Evolutionary conservation across 1,139 yeast species (phyloP).

Genomic region (Schizosaccharomyces versatilis): DNA sequence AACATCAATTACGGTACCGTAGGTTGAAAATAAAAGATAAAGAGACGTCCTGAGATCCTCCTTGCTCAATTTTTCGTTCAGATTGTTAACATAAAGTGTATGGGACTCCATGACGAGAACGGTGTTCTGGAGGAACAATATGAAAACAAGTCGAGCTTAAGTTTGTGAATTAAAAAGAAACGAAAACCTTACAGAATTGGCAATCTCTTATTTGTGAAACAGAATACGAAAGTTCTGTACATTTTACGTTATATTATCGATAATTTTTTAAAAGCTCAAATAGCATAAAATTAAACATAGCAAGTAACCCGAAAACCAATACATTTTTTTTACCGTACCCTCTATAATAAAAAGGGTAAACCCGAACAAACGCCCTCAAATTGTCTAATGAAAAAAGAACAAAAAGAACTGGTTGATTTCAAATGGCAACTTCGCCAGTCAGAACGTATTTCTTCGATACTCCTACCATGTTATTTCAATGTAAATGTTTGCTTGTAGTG

Average conservation of each 20-base stretch:
- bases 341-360: not conserved
- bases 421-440: not conserved
- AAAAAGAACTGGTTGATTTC: too few species aligned
- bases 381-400: not conserved
- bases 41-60: constrained; percentile 26
- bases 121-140: too few species aligned
- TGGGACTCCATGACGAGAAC: not conserved
- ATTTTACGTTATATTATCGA: too few species aligned
- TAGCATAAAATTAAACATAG: too few species aligned
- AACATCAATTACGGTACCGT: constrained; percentile 32
- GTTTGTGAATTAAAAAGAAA: too few species aligned
- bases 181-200: too few species aligned
- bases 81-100: constrained; percentile 3
- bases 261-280: too few species aligned
- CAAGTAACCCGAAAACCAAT: too few species aligned
- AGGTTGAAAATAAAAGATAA: constrained; percentile 23
- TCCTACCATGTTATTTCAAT: not conserved
- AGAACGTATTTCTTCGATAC: not conserved
- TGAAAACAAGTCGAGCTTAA: too few species aligned
- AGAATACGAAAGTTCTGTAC: too few species aligned
- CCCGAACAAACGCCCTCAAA: not conserved
- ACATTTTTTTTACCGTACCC: too few species aligned
- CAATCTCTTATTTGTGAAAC: too few species aligned
- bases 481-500: constrained; percentile 8
- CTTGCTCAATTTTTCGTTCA: constrained; percentile 2